These are phyloP conservation scores for Pseudogymnoascus sp. DNA, from an alignment of 2,329 filamentous ascomycete genomes.

Conservation along the genomic window DNA sequence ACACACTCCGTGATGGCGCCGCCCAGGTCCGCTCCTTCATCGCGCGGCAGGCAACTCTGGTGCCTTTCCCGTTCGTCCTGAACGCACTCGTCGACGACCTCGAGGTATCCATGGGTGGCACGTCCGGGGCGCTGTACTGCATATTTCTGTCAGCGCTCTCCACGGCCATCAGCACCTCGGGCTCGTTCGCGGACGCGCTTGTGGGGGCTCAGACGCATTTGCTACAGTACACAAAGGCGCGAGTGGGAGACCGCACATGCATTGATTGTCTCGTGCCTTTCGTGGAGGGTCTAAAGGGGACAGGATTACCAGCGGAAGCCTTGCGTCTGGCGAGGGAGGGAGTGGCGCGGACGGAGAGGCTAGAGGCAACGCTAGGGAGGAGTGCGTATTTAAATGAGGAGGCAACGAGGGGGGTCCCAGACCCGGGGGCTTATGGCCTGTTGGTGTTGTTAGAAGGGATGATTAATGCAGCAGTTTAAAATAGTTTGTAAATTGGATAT, in stretches of 20 bases:
- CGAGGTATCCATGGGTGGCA: slow-evolving; percentile 28
- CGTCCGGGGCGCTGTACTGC: slow-evolving; percentile 28
- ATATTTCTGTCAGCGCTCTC: slow-evolving; percentile 24
- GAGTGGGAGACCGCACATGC: slow-evolving; percentile 27
- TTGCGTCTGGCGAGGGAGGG: slow-evolving; percentile 40
- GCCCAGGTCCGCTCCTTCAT: slow-evolving; percentile 27
- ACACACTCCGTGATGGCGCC: slow-evolving; percentile 25
- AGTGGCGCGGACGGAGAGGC: slow-evolving; percentile 41
- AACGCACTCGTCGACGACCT: slow-evolving; percentile 23
- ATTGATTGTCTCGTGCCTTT: slow-evolving; percentile 29
- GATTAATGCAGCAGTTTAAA: not conserved
- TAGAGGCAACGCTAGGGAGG: slow-evolving; percentile 45
- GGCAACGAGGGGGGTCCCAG: slow-evolving; percentile 41
- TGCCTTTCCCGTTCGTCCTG: slow-evolving; percentile 18
- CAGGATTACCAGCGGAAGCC: slow-evolving; percentile 36
- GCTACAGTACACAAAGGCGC: slow-evolving; percentile 25
- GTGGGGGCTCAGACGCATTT: slow-evolving; percentile 20
- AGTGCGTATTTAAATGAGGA: slow-evolving; percentile 44
- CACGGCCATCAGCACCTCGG: slow-evolving; percentile 16
- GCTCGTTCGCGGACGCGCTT: slow-evolving; percentile 18
- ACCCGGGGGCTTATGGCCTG: slow-evolving; percentile 46
- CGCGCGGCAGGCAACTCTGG: slow-evolving; percentile 16
- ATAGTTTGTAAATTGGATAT: not conserved
- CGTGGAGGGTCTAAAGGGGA: slow-evolving; percentile 29
- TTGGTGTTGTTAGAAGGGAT: slow-evolving; percentile 27